phyloP scores from a whole-genome alignment of 805 yeast genomes.

The Yamadazyma phyllophila region DNA sequence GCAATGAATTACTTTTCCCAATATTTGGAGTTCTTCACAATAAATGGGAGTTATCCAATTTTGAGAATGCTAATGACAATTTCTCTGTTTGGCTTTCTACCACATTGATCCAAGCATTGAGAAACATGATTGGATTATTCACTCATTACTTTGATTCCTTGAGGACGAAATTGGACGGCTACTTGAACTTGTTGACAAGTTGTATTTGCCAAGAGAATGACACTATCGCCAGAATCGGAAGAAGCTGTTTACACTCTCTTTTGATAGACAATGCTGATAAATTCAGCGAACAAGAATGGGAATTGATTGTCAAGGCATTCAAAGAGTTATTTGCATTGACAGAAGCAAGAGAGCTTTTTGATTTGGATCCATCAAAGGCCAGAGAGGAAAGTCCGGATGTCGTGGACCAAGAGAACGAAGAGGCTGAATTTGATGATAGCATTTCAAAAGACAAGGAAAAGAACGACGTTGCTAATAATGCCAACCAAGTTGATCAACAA shows the following conservation, averaged over 20 bases:
- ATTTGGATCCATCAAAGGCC: conserved; percentile 46
- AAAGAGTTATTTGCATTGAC: conserved; percentile 72
- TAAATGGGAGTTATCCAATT: conserved; percentile 65
- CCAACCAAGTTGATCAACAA: conserved; percentile 31
- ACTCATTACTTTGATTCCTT: conserved; percentile 78
- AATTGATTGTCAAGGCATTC: conserved; percentile 60
- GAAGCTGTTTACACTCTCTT: conserved; percentile 80
- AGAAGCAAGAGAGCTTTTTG: conserved; percentile 82
- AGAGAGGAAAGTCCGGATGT: neutral
- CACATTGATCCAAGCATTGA: conserved; percentile 90
- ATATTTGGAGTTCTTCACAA: conserved; percentile 77
- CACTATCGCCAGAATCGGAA: conserved; percentile 92
- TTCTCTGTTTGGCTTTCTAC: conserved; percentile 95
- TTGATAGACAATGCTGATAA: conserved; percentile 70
- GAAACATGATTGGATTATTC: conserved; percentile 81
- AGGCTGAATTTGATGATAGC: conserved; percentile 25
- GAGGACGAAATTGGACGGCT: conserved; percentile 72
- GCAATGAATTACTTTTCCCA: conserved; percentile 80
- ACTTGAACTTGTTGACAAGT: conserved; percentile 70
- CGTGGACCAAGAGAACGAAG: neutral
- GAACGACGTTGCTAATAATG: conserved; percentile 7
- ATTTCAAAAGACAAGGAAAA: conserved; percentile 25
- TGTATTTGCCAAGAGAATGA: conserved; percentile 97
- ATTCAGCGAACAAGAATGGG: conserved; percentile 74
- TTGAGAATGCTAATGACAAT: conserved; percentile 72